These are phyloP conservation scores for Aureobasidium musti DNA, from an alignment of 2,329 filamentous ascomycete species.

Conservation along the genomic window DNA sequence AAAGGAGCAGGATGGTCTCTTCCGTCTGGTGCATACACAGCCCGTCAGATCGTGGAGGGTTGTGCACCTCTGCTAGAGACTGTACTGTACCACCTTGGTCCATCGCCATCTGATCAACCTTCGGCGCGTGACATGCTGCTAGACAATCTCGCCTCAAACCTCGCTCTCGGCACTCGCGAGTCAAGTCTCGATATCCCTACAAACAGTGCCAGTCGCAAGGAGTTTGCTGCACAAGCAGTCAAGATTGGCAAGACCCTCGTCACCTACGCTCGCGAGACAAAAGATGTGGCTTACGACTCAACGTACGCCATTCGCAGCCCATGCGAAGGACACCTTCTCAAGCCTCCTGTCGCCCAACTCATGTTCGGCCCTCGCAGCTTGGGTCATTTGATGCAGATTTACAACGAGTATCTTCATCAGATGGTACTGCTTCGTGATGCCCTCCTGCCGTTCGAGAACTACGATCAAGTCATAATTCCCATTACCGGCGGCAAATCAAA, in stretches of 20 bases:
- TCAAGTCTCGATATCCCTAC: background rate
- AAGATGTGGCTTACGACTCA: background rate
- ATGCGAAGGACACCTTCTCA: background rate
- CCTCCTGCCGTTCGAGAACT: conserved; percentile 17
- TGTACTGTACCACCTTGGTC: background rate
- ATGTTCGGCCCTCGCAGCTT: conserved; percentile 5
- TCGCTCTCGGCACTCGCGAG: conserved; percentile 2
- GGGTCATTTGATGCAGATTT: background rate
- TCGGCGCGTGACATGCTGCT: background rate
- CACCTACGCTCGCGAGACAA: background rate
- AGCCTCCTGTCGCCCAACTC: background rate
- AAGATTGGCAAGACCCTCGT: background rate
- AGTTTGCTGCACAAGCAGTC: background rate
- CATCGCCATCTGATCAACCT: background rate
- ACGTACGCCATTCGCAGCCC: background rate
- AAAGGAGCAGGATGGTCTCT: background rate
- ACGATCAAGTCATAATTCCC: conserved; percentile 8
- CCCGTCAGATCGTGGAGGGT: background rate
- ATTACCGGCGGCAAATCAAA: background rate
- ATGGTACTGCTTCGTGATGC: background rate
- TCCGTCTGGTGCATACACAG: background rate
- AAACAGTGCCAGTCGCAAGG: conserved; percentile 2
- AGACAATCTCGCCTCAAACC: conserved; percentile 1
- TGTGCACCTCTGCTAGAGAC: conserved; percentile 3
- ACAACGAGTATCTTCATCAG: conserved; percentile 3